Conservation (phyloP, 208 protist species). For the Balamuthia mandrillaris region DNA sequence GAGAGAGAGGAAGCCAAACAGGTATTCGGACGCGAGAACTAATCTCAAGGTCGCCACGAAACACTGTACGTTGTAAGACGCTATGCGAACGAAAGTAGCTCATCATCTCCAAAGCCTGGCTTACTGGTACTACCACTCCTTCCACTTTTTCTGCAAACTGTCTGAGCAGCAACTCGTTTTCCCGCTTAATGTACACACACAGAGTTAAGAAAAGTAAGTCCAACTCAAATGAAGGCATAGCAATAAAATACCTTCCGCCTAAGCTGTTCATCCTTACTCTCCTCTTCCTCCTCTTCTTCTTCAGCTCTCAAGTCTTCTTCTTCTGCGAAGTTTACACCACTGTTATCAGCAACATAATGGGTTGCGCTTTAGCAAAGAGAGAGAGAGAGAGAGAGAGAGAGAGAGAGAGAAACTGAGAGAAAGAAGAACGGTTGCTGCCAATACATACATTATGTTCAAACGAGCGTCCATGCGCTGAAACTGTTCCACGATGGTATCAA, state of each 20-base stretch:
- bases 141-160: slow-evolving; percentile 42
- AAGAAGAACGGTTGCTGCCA: not conserved
- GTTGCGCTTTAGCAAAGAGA: not conserved
- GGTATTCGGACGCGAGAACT: slow-evolving; percentile 70
- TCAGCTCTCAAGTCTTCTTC: slow-evolving; percentile 40
- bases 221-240: not conserved
- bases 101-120: slow-evolving; percentile 57
- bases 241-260: not conserved
- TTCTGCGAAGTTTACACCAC: slow-evolving; percentile 32
- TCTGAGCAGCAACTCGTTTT: not conserved
- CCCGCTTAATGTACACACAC: too few species aligned
- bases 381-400: not conserved
- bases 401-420: not conserved
- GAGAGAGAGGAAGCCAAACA: slow-evolving; percentile 57
- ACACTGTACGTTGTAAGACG: not conserved
- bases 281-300: not conserved
- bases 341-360: slow-evolving; percentile 47
- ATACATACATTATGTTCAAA: slow-evolving; percentile 72
- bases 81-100: slow-evolving; percentile 34
- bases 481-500: slow-evolving; percentile 60
- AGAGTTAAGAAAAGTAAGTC: not conserved
- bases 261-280: not conserved
- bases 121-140: slow-evolving; percentile 47
- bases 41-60: slow-evolving; percentile 69
- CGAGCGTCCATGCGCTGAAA: slow-evolving; percentile 62